phyloP scores from a whole-genome alignment of 257 asterid species.

The Hygrophila difformis region DNA sequence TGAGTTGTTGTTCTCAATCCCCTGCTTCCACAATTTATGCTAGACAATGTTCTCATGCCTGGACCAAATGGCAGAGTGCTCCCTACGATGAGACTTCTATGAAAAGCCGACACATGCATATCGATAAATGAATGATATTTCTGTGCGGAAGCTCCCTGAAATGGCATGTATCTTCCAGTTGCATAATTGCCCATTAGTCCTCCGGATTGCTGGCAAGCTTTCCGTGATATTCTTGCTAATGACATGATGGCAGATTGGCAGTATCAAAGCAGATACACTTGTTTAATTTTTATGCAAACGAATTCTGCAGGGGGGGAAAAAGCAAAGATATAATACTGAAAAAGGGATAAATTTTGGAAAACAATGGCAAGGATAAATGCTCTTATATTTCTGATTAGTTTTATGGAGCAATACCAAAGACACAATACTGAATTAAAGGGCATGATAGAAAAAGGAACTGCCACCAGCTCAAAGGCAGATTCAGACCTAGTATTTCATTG shows the following conservation, averaged over 20 bases:
- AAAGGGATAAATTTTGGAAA: conserved; percentile 16
- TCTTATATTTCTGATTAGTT: conserved; percentile 5
- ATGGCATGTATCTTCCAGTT: conserved; percentile 15
- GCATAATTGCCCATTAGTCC: conserved; percentile 27
- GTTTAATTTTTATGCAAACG: neutral
- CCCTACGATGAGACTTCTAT: conserved; percentile 15
- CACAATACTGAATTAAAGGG: conserved; percentile 5
- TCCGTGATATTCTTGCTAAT: conserved; percentile 67
- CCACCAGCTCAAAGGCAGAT: too few relatives aligned
- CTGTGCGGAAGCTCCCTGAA: conserved; percentile 19
- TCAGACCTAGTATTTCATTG: too few relatives aligned
- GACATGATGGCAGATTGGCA: conserved; percentile 46
- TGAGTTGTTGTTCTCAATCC: conserved; percentile 52
- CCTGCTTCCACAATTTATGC: conserved; percentile 31
- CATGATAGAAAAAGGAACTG: too few relatives aligned
- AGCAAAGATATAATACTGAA: neutral
- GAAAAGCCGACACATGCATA: conserved; percentile 16
- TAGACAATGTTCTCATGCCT: conserved; percentile 18
- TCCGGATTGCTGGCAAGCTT: conserved; percentile 32
- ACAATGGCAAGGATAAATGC: conserved; percentile 6
- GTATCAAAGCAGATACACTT: conserved; percentile 10
- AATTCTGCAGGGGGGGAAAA: conserved; percentile 6
- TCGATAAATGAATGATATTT: conserved; percentile 15
- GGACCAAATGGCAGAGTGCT: conserved; percentile 23
- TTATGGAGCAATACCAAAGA: conserved; percentile 15